phyloP scores from a whole-genome alignment of 495 filamentous ascomycete genomes.

The Lindgomyces ingoldianus region DNA sequence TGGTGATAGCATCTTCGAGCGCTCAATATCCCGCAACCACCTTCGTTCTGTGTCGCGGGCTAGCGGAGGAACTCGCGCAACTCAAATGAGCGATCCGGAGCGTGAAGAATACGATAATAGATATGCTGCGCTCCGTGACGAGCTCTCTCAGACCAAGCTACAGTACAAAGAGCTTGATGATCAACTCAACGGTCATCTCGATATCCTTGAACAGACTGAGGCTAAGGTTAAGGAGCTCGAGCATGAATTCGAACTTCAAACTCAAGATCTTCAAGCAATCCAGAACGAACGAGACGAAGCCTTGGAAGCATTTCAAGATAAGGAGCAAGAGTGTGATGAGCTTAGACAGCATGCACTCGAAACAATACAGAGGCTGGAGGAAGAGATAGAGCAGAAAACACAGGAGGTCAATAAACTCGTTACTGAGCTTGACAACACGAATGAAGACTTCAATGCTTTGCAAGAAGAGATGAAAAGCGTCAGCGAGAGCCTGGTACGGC shows the following conservation, averaged over 20 bases:
- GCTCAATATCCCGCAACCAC: conserved; percentile 83
- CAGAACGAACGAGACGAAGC: conserved; percentile 87
- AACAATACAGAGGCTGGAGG: conserved; percentile 80
- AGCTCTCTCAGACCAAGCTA: conserved; percentile 78
- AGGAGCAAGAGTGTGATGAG: conserved; percentile 77
- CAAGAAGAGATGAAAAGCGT: conserved; percentile 90
- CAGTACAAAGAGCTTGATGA: conserved; percentile 60
- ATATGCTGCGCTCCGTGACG: conserved; percentile 80
- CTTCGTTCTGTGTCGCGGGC: conserved; percentile 69
- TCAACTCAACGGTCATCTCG: conserved; percentile 46
- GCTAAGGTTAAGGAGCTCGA: conserved; percentile 42
- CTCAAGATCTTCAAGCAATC: conserved; percentile 73
- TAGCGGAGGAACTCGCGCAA: conserved; percentile 70
- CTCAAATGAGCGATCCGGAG: conserved; percentile 73
- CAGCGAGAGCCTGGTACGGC: conserved; percentile 75
- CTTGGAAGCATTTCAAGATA: conserved; percentile 71
- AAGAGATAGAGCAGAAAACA: conserved; percentile 69
- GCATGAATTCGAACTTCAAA: conserved; percentile 41
- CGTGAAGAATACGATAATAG: conserved; percentile 83
- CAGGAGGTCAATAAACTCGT: conserved; percentile 72
- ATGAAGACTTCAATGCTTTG: conserved; percentile 79
- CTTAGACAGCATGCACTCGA: conserved; percentile 78
- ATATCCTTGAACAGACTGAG: conserved; percentile 45
- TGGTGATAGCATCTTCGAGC: conserved; percentile 88
- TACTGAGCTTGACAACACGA: conserved; percentile 66